A percentile compares a stretch with the other conserved stretches of the same genome.
Conservation (phyloP, 2,329 filamentous ascomycete species). For the Coniella vitis region DNA sequence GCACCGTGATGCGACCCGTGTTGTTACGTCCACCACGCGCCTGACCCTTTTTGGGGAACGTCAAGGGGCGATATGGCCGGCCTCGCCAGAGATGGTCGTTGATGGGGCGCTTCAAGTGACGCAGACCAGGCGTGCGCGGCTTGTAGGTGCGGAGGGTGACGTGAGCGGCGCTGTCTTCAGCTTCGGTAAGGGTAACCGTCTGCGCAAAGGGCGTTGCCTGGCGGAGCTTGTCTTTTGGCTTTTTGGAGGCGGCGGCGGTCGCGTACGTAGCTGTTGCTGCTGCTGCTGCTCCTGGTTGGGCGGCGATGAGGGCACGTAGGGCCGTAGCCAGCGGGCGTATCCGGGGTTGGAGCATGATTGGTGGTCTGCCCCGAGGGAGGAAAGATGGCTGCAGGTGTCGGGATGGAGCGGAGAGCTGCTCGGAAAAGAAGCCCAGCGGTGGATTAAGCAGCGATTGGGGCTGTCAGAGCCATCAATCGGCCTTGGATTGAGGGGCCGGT, state of each 20-base stretch:
- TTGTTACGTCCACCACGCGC: slow-evolving; percentile 89
- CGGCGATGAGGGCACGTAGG: slow-evolving; percentile 16
- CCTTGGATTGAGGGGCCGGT: too few species aligned
- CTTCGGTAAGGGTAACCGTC: slow-evolving; percentile 7
- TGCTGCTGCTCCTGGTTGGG: slow-evolving; percentile 14
- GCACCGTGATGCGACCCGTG: slow-evolving; percentile 75
- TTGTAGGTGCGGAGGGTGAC: slow-evolving; percentile 75
- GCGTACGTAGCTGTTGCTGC: slow-evolving; percentile 15
- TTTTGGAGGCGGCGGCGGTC: slow-evolving; percentile 21
- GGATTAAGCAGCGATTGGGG: too few species aligned
- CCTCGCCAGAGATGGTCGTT: slow-evolving; percentile 98
- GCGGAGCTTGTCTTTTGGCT: slow-evolving; percentile 6
- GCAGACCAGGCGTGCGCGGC: slow-evolving; percentile 83
- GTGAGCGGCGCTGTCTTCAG: slow-evolving; percentile 28
- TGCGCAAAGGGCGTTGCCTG: slow-evolving; percentile 13
- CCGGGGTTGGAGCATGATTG: slow-evolving; percentile 59
- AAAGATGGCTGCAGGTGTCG: not conserved
- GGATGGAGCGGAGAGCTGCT: not conserved
- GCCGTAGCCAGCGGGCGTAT: slow-evolving; percentile 41
- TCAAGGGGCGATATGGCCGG: slow-evolving; percentile 72
- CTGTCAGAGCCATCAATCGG: too few species aligned
- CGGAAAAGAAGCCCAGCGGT: not conserved
- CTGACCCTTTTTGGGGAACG: slow-evolving; percentile 87
- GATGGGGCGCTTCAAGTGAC: slow-evolving; percentile 85
- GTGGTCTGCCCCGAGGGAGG: not conserved